A percentile compares a stretch with the other conserved stretches of the same genome.
These are phyloP conservation scores for Marasmius tenuissimus DNA, from an alignment of 1,284 basidiomycete genomes.

Conservation along the genomic window DNA sequence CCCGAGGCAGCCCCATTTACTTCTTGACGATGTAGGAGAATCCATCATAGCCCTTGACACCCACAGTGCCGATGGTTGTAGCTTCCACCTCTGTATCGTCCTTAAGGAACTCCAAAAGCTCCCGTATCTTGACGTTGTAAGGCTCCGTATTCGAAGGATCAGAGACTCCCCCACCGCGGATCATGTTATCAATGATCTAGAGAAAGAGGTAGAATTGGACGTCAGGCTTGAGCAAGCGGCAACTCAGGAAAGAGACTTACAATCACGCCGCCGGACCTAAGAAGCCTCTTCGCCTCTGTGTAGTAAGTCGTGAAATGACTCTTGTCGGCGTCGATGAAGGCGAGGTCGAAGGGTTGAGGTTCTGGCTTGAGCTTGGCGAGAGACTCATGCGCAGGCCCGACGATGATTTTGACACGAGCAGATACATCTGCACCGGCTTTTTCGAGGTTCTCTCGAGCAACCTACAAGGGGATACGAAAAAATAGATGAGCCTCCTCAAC, in stretches of 20 bases:
- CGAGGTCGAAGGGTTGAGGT: slow-evolving; percentile 48
- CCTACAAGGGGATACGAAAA: slow-evolving; percentile 27
- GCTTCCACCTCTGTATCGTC: slow-evolving; percentile 57
- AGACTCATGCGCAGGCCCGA: slow-evolving; percentile 50
- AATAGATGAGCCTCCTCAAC: neutral
- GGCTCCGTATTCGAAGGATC: slow-evolving; percentile 38
- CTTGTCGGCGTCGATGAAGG: slow-evolving; percentile 68
- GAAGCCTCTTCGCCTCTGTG: slow-evolving; percentile 53
- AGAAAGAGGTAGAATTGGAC: neutral
- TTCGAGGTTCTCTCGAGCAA: slow-evolving; percentile 53
- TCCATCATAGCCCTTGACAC: slow-evolving; percentile 64
- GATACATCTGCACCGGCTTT: slow-evolving; percentile 34
- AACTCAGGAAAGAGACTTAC: slow-evolving; percentile 31
- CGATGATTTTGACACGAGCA: slow-evolving; percentile 40
- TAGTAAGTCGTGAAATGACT: slow-evolving; percentile 48
- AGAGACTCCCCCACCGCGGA: slow-evolving; percentile 48
- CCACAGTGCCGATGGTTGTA: slow-evolving; percentile 57
- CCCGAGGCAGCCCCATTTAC: neutral
- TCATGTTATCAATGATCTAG: slow-evolving; percentile 65
- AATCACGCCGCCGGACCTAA: slow-evolving; percentile 49
- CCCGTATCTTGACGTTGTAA: slow-evolving; percentile 46
- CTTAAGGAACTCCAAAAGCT: slow-evolving; percentile 49
- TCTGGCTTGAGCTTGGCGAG: slow-evolving; percentile 41
- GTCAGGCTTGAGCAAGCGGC: neutral
- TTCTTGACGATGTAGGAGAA: slow-evolving; percentile 49